Base-by-base conservation (phyloP, 148 eudicot genomes). In the Camellia granthamiana region DNA sequence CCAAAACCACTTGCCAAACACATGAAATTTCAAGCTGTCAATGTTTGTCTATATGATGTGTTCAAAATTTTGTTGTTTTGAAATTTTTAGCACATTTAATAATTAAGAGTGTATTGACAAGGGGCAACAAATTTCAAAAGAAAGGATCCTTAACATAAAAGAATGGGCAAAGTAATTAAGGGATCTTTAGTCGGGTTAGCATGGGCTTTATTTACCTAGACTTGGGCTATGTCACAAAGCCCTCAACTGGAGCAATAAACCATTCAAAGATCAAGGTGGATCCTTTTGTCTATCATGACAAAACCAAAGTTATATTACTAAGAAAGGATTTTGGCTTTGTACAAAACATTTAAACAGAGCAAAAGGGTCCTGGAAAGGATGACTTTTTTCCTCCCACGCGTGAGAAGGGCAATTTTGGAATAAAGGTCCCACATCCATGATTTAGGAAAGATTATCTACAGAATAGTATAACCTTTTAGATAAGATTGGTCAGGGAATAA, bases 311-410 rank as follows among this genome's bases (percentile, higher is more conserved):
- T 44, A 51, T 51, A 30, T 30, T 30, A 30, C 38, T 56, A 47
- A 47, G 21, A 82, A 75, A 82, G 60, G 74, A 51, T 70, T 47
- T 7, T 42, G 67, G 80, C 66, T 78, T 60, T 42, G 18, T 75
- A 7, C 58, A 3, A 30, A 10, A 69, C 62, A 43, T n/a, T 21
- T 9, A 72, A 77, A 52, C 75, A 58, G 47, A 18, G 44, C 69
- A 82, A 82, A 79, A 75, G 87, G 51, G 74, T 56, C 81, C 80
- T 49, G 69, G 74, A 77, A 79, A 85, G 75, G 74, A 67, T 47
- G 72, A 66, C 71, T 86, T 83, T 83, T 76, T 75, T 76, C 76
- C 74, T 70, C 76, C 80, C 88, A 83, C 84, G 86, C 84, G 72
- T 77, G 18, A 71, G 38, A 83, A 72, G 74, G 80, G 74, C 76